Percentiles rank a stretch among this genome's conserved stretches.
Evolutionary conservation across 805 yeast genomes (phyloP).

Genomic region (Metschnikowia borealis): DNA sequence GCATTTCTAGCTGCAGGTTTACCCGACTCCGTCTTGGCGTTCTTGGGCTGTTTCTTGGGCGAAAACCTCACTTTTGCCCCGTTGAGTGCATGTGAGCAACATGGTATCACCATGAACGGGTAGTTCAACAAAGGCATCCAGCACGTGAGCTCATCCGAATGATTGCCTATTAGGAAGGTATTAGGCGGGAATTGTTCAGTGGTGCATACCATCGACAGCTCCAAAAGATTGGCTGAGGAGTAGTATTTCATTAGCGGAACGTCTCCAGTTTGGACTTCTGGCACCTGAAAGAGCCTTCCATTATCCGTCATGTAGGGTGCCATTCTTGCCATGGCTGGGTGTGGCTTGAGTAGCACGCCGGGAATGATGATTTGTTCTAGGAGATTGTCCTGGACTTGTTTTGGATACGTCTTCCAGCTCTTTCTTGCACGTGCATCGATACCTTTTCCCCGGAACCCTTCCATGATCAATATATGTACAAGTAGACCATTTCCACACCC

Average conservation of each 20-base stretch:
- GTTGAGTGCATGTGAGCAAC: conserved; percentile 84
- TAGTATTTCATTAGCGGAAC: conserved; percentile 51
- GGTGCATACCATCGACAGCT: conserved; percentile 49
- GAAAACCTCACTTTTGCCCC: conserved; percentile 72
- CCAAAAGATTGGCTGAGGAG: conserved; percentile 48
- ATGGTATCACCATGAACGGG: conserved; percentile 90
- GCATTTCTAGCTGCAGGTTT: conserved; percentile 16
- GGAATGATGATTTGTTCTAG: conserved; percentile 85
- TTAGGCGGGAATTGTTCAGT: conserved; percentile 63
- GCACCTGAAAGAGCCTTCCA: conserved; percentile 57
- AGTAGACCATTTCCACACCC: conserved; percentile 95
- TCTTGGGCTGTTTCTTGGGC: conserved; percentile 22
- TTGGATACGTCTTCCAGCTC: conserved; percentile 78
- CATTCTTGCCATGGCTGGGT: conserved; percentile 52
- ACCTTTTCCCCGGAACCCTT: conserved; percentile 81
- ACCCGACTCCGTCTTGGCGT: background rate
- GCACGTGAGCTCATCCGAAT: conserved; percentile 90
- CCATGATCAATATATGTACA: conserved; percentile 68
- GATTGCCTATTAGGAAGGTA: conserved; percentile 89
- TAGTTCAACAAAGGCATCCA: conserved; percentile 89
- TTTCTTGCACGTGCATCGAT: conserved; percentile 87
- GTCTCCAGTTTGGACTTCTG: conserved; percentile 24
- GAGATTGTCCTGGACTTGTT: conserved; percentile 52
- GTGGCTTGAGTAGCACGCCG: conserved; percentile 61
- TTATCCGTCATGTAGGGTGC: conserved; percentile 57